A percentile compares a stretch with the other conserved stretches of the same genome.
Evolutionary conservation across 306 rosid genomes (phyloP).

Genomic region (Potentilla sterilis): DNA sequence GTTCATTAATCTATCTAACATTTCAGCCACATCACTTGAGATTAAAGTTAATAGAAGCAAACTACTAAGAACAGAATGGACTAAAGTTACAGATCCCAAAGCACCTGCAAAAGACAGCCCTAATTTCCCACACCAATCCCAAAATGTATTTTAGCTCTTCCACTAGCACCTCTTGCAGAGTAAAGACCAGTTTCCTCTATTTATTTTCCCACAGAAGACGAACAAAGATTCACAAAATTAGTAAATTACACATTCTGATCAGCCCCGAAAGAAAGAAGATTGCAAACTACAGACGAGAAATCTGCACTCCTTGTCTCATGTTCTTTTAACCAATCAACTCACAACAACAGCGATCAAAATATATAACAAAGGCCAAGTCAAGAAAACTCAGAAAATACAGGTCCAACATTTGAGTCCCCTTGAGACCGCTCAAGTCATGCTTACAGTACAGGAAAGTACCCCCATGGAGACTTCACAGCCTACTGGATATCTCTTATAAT

Average conservation of each 20-base stretch:
- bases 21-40: background rate
- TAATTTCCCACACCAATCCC: background rate
- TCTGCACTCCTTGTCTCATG: background rate
- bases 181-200: background rate
- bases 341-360: constrained; percentile 14
- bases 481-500: background rate
- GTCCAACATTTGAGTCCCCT: background rate
- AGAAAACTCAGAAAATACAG: background rate
- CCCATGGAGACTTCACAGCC: background rate
- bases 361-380: background rate
- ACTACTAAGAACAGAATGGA: background rate
- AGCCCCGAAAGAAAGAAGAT: background rate
- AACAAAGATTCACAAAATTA: background rate
- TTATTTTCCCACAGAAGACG: background rate
- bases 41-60: background rate
- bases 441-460: background rate
- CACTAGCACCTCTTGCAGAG: background rate
- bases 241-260: background rate
- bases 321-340: constrained; percentile 1
- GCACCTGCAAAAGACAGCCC: background rate
- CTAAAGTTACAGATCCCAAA: background rate
- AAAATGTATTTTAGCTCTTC: background rate
- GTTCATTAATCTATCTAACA: background rate
- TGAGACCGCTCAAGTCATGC: background rate
- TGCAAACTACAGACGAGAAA: background rate